phyloP scores from a whole-genome alignment of 805 yeast species.

The Nakazawaea holstii region DNA sequence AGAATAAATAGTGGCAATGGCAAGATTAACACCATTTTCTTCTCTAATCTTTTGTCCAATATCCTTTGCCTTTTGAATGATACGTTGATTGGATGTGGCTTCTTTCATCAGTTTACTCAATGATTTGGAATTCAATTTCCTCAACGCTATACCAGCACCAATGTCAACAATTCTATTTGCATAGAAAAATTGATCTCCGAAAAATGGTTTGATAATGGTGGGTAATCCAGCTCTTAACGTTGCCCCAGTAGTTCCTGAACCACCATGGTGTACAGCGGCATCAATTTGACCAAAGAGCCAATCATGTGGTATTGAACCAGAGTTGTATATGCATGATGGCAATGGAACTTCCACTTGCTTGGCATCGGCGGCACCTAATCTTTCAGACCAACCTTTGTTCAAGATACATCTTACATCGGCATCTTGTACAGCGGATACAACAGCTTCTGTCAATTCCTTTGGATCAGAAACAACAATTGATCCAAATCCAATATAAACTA shows the following conservation, averaged over 20 bases:
- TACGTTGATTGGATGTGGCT: conserved; percentile 60
- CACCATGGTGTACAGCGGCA: conserved; percentile 97
- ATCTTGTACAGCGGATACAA: conserved; percentile 69
- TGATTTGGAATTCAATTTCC: conserved; percentile 57
- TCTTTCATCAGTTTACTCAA: conserved; percentile 65
- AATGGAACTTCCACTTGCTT: conserved; percentile 36
- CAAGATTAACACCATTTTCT: conserved; percentile 80
- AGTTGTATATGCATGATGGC: conserved; percentile 63
- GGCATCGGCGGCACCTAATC: conserved; percentile 38
- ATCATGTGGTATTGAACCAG: conserved; percentile 83
- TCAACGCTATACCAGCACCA: conserved; percentile 75
- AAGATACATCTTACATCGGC: conserved; percentile 84
- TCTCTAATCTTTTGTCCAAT: conserved; percentile 57
- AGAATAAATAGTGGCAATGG: conserved; percentile 72
- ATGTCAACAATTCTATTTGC: conserved; percentile 83
- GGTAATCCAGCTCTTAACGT: conserved; percentile 82
- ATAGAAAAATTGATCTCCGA: conserved; percentile 94
- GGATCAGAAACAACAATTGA: conserved; percentile 90
- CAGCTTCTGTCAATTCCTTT: conserved; percentile 66
- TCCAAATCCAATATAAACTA: conserved; percentile 93
- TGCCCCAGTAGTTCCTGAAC: conserved; percentile 96
- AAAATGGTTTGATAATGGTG: conserved; percentile 87
- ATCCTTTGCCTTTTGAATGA: conserved; percentile 59
- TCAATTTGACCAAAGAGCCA: conserved; percentile 89
- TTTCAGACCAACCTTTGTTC: conserved; percentile 93